Base-by-base conservation (phyloP, 306 rosid species). In the Cajanus cajan region DNA sequence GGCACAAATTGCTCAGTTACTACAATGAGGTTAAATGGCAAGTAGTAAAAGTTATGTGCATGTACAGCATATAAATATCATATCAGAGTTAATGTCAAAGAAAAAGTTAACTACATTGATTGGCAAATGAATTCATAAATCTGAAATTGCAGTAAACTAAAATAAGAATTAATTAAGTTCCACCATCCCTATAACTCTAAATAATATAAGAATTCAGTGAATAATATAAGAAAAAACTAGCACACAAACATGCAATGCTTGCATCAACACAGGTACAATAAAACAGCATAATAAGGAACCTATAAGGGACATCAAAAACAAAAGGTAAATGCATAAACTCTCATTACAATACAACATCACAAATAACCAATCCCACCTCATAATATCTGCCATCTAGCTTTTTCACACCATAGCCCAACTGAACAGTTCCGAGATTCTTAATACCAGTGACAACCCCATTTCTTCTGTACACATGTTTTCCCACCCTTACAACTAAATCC, bases 301-400 rank as follows among this genome's bases (percentile, higher is more conserved):
- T 11, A 31, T 7, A 66, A 39, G 18, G 41, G 41, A 40, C 15
- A 14, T 14, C 11, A 18, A 43, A 41, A 24, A 9, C 39, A 10
- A 22, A 62, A 31, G 22, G 19, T 5, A 50, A 22, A 50, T 9
- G 69, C 39, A 79, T 31, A 54, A 15, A 43, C 19, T 5, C 1
- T 34, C 7, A 69, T 18, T n/a, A 16, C 22, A 8, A 28, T n/a
- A 16, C 22, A 8, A 28, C 41, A 51, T 36, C 75, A 36, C 5
- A 18, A 54, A 36, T 10, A 48, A 28, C 2, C 16, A 48, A 58
- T 2, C 76, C 76, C 18, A 94, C 98, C 99, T 95, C 90, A 80
- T 37, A 95, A 76, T 74, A 88, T 65, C 97, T 85, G 28, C 99
- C 99, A 74, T 95, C 99, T 28, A 90, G 94, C 86, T 95, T 95